Conservation (phyloP, 2,329 filamentous ascomycete species). For the Claviceps arundinis region DNA sequence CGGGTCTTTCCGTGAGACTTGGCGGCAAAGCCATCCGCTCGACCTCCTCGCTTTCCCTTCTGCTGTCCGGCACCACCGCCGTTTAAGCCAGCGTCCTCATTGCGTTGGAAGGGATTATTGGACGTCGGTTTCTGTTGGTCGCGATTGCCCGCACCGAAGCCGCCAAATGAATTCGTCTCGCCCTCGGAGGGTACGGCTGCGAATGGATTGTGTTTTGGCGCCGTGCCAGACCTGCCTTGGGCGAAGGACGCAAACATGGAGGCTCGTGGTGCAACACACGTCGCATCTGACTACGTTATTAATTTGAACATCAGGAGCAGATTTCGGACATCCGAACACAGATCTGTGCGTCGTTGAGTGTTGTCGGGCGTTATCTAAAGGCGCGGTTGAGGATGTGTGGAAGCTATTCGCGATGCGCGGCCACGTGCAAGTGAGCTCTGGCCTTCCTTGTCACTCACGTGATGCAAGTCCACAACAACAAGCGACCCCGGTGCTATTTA, state of each 20-base stretch:
- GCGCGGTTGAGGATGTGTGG: not conserved
- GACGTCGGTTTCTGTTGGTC: slow-evolving; percentile 15
- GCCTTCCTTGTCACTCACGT: slow-evolving; percentile 1
- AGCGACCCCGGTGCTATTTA: not conserved
- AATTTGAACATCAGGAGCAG: slow-evolving; percentile 20
- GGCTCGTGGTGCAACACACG: slow-evolving; percentile 26
- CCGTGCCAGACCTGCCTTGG: slow-evolving; percentile 21
- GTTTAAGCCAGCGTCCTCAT: slow-evolving; percentile 14
- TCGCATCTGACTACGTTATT: slow-evolving; percentile 23
- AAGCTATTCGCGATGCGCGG: slow-evolving; percentile 4
- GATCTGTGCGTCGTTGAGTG: not conserved
- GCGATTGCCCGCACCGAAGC: slow-evolving; percentile 17
- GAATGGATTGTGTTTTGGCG: slow-evolving; percentile 24
- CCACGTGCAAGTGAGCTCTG: not conserved
- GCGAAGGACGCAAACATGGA: slow-evolving; percentile 26
- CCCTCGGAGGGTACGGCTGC: slow-evolving; percentile 9
- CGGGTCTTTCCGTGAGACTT: slow-evolving; percentile 5
- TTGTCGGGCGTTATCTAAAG: not conserved
- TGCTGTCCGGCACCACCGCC: slow-evolving; percentile 12
- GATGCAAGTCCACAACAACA: not conserved
- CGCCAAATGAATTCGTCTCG: slow-evolving; percentile 15
- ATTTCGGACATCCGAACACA: not conserved
- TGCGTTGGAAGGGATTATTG: slow-evolving; percentile 16
- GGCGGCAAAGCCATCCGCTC: slow-evolving; percentile 11
- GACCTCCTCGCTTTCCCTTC: slow-evolving; percentile 10